A percentile compares a stretch with the other conserved stretches of the same genome.
These are phyloP conservation scores for Petunia axillaris DNA, from an alignment of 257 asterid genomes.

Conservation along the genomic window DNA sequence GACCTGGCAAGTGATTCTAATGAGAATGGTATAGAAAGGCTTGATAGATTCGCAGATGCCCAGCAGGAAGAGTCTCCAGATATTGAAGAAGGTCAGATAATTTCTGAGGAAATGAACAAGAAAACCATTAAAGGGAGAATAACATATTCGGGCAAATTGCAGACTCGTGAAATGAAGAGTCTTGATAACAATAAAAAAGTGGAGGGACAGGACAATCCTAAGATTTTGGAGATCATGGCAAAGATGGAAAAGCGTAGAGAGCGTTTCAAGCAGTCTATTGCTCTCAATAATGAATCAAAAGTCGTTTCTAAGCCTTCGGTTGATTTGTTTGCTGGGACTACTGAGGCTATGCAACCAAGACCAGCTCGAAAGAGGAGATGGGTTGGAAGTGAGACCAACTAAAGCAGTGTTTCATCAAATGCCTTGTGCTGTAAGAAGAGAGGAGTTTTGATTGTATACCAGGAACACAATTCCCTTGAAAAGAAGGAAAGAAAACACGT, in stretches of 20 bases:
- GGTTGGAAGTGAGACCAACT: slow-evolving; percentile 42
- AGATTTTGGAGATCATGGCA: slow-evolving; percentile 53
- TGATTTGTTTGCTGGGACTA: slow-evolving; percentile 32
- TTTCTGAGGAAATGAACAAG: slow-evolving; percentile 39
- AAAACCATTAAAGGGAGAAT: slow-evolving; percentile 25
- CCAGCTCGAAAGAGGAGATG: slow-evolving; percentile 72
- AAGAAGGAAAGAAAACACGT: not conserved
- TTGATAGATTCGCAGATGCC: slow-evolving; percentile 28
- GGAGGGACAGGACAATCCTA: slow-evolving; percentile 45
- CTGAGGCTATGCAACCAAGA: slow-evolving; percentile 41
- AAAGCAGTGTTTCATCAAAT: not conserved
- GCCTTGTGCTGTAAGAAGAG: not conserved
- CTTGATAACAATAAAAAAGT: slow-evolving; percentile 25
- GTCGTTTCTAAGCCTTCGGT: slow-evolving; percentile 31
- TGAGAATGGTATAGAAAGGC: slow-evolving; percentile 33
- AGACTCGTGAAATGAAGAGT: slow-evolving; percentile 22
- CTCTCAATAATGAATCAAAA: slow-evolving; percentile 35
- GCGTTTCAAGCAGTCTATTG: slow-evolving; percentile 57
- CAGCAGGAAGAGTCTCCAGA: slow-evolving; percentile 43
- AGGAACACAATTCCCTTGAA: not conserved
- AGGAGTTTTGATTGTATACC: not conserved
- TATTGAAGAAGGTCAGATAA: slow-evolving; percentile 69
- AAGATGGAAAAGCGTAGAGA: slow-evolving; percentile 69
- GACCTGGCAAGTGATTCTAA: slow-evolving; percentile 18
- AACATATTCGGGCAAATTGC: slow-evolving; percentile 26